Evolutionary conservation across 1,284 basidiomycete genomes (phyloP), one percentile per base, ranked within the genome.

Genomic region (Papiliotrema fonsecae): DNA sequence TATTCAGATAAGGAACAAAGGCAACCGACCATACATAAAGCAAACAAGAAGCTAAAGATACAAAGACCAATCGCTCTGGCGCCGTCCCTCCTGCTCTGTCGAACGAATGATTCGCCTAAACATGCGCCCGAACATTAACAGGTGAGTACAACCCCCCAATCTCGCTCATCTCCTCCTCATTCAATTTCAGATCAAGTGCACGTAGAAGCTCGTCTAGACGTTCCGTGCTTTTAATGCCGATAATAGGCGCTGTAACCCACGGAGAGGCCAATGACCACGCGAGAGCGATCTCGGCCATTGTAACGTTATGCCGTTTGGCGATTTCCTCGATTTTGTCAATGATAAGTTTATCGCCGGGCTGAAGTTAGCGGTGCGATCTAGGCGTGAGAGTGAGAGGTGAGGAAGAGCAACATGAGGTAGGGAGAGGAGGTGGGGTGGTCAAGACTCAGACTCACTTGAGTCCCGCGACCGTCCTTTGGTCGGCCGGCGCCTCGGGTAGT

Each of bases 311-410:
- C 55, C 79, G 79, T 52, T 77, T 77, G 6, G 81, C 78, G 30
- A 82, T 54, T 47, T 79, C 75, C 51, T 81, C 77, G 30, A 81
- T 76, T 22, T 51, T 55, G 58, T 86, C 82, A 10, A 77, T 75
- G 57, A 90, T 81, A 1, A 81, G 79, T 70, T 86, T 86, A 43
- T 79, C 82, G n/a, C 82, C 71, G 69, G 88, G 85, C 76, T 84
- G 87, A 78, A 86, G 86, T 36, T 13, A 18, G n/a, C n/a, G n/a
- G n/a, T n/a, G n/a, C n/a, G n/a, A n/a, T n/a, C n/a, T n/a, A n/a
- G n/a, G n/a, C n/a, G n/a, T n/a, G n/a, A n/a, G n/a, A n/a, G n/a
- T n/a, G n/a, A n/a, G n/a, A n/a, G n/a, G n/a, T n/a, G n/a, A n/a
- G n/a, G n/a, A n/a, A n/a, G n/a, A n/a, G n/a, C n/a, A n/a, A n/a